phyloP scores from a whole-genome alignment of 192 early-diverging fungal species.

The Coemansia sp. region DNA sequence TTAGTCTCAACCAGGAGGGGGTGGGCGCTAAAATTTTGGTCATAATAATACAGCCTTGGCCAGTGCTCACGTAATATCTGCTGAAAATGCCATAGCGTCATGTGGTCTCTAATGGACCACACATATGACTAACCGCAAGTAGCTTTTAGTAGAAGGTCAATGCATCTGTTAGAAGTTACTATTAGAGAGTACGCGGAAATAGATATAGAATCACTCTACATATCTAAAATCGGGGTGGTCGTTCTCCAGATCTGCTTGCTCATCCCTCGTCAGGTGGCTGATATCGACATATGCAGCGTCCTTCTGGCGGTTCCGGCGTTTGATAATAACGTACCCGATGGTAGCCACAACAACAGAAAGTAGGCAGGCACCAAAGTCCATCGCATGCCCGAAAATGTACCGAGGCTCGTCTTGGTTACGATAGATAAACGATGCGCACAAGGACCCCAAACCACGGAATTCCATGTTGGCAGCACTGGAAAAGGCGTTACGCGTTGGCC shows the following conservation, averaged over 20 bases:
- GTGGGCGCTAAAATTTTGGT: too few relatives aligned
- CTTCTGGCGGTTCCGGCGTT: constrained; percentile 19
- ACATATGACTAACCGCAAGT: too few relatives aligned
- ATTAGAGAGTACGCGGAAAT: too few relatives aligned
- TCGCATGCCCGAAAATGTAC: constrained; percentile 38
- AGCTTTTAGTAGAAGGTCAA: too few relatives aligned
- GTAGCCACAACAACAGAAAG: constrained; percentile 19
- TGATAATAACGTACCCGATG: constrained; percentile 15
- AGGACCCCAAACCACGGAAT: constrained; percentile 26
- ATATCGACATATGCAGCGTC: constrained; percentile 25
- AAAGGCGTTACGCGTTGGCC: constrained; percentile 26
- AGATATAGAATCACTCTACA: too few relatives aligned
- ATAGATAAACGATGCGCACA: constrained; percentile 41
- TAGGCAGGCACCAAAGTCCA: constrained; percentile 38
- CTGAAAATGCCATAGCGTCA: too few relatives aligned
- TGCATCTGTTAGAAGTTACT: too few relatives aligned
- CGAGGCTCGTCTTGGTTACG: constrained; percentile 38
- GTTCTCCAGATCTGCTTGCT: constrained; percentile 28
- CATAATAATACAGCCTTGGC: too few relatives aligned
- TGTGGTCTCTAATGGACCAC: too few relatives aligned
- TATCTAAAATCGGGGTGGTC: constrained; percentile 35
- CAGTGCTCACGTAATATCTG: too few relatives aligned
- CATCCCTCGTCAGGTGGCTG: constrained; percentile 20
- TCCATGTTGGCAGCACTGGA: constrained; percentile 34
- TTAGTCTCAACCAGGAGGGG: too few relatives aligned